A percentile compares a stretch with the other conserved stretches of the same genome.
phyloP scores from a whole-genome alignment of 208 protist genomes.

The Wallacemonas sp. region DNA sequence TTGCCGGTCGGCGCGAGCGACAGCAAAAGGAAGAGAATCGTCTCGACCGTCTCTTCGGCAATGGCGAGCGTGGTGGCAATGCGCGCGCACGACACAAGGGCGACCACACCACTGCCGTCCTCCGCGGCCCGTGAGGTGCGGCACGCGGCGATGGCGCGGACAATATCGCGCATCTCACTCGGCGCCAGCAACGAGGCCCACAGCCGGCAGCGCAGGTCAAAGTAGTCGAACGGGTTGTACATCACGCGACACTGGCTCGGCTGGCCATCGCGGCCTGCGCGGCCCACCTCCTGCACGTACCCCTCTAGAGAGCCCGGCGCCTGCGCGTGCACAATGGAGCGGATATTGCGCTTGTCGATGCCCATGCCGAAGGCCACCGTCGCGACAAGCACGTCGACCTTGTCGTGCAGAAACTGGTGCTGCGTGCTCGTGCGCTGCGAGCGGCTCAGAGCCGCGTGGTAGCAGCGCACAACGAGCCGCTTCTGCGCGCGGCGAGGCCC shows the following conservation, averaged over 20 bases:
- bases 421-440: constrained; percentile 64
- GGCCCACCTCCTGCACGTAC: constrained; percentile 98
- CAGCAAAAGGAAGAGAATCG: constrained; percentile 76
- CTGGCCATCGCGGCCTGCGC: constrained; percentile 95
- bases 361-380: constrained; percentile 99
- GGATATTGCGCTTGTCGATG: constrained; percentile 98
- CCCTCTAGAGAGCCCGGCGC: constrained; percentile 95
- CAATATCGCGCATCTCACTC: constrained; percentile 56
- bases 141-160: constrained; percentile 45
- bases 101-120: constrained; percentile 17
- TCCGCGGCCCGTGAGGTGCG: constrained; percentile 32
- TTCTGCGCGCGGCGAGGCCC: too few species aligned
- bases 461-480: constrained; percentile 63
- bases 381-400: constrained; percentile 93
- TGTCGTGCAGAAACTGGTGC: constrained; percentile 82
- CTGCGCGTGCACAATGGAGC: constrained; percentile 96
- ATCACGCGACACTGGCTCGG: constrained; percentile 74
- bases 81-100: constrained; percentile 54
- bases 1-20: constrained; percentile 7
- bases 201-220: constrained; percentile 87
- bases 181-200: constrained; percentile 60
- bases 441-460: constrained; percentile 74
- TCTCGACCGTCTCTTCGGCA: constrained; percentile 77
- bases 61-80: constrained; percentile 66
- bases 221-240: constrained; percentile 94